A percentile compares a stretch with the other conserved stretches of the same genome.
These are phyloP conservation scores for Dorcoceras hygrometricum DNA, from an alignment of 257 asterid genomes.

Conservation along the genomic window DNA sequence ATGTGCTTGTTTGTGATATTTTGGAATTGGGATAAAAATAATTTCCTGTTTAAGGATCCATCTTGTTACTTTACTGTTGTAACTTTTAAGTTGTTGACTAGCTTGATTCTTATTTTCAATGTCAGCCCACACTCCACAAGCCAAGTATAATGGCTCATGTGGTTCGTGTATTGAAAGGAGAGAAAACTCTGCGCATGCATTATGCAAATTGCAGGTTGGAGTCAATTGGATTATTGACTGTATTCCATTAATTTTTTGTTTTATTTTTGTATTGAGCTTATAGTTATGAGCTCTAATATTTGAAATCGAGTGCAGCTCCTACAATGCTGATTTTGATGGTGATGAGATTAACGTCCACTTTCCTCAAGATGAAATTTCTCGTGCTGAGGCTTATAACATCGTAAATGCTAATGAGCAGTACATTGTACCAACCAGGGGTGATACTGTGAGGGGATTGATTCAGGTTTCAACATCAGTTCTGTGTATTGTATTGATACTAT, in stretches of 20 bases:
- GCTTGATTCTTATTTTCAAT: slow-evolving; percentile 26
- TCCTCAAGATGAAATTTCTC: slow-evolving; percentile 99
- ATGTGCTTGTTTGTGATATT: slow-evolving; percentile 4
- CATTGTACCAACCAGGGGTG: slow-evolving; percentile 96
- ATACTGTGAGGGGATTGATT: slow-evolving; percentile 94
- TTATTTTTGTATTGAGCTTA: slow-evolving; percentile 17
- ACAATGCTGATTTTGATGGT: slow-evolving; percentile 98
- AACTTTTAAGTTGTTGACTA: slow-evolving; percentile 19
- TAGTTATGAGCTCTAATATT: slow-evolving; percentile 28
- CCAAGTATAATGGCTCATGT: slow-evolving; percentile 99
- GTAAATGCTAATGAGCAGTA: slow-evolving; percentile 98
- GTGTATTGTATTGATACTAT: slow-evolving; percentile 12
- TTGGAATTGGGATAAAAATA: not conserved
- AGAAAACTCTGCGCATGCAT: slow-evolving; percentile 97
- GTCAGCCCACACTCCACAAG: slow-evolving; percentile 98
- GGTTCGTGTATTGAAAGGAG: slow-evolving; percentile 94
- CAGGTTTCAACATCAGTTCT: slow-evolving; percentile 60
- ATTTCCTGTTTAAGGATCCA: slow-evolving; percentile 16
- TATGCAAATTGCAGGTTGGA: slow-evolving; percentile 98
- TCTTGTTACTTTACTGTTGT: slow-evolving; percentile 8
- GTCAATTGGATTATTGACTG: slow-evolving; percentile 12
- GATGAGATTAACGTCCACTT: slow-evolving; percentile 99
- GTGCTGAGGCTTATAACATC: slow-evolving; percentile 96
- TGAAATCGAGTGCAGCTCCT: slow-evolving; percentile 58
- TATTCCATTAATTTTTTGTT: not conserved